A percentile compares a stretch with the other conserved stretches of the same genome.
These are phyloP conservation scores for Viola pubescens DNA, from an alignment of 441 rosid species.

Conservation along the genomic window DNA sequence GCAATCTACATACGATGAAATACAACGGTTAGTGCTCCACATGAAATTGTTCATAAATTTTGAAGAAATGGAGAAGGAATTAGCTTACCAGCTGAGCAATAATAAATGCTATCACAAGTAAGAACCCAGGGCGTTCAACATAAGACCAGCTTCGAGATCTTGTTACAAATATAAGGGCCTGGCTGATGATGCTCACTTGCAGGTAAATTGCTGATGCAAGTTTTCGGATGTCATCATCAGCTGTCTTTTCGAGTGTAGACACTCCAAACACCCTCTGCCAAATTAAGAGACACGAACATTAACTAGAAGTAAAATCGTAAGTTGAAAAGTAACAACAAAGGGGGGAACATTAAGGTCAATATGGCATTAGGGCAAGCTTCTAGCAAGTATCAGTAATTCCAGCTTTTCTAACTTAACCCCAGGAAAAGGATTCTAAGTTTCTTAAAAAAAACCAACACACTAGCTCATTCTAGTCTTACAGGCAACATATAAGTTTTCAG, in stretches of 20 bases:
- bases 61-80: background rate
- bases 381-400: background rate
- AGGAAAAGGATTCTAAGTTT: background rate
- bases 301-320: constrained; percentile 8
- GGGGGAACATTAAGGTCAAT: background rate
- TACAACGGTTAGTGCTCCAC: constrained; percentile 1
- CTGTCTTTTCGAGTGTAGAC: constrained; percentile 74
- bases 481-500: background rate
- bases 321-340: background rate
- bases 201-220: constrained; percentile 95
- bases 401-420: background rate
- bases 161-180: constrained; percentile 95
- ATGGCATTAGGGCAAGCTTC: background rate
- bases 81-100: constrained; percentile 78
- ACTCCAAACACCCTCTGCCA: constrained; percentile 74
- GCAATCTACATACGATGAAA: constrained; percentile 49
- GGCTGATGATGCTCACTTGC: constrained; percentile 97
- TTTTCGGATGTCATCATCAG: constrained; percentile 80
- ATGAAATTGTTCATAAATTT: background rate
- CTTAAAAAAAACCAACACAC: background rate
- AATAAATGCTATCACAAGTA: constrained; percentile 65
- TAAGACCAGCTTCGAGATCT: constrained; percentile 91
- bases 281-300: constrained; percentile 12
- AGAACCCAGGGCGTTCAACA: constrained; percentile 83
- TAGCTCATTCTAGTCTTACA: too few relatives aligned